Evolutionary conservation across 805 yeast genomes (phyloP).

Genomic region (Hanseniaspora hatyaiensis): DNA sequence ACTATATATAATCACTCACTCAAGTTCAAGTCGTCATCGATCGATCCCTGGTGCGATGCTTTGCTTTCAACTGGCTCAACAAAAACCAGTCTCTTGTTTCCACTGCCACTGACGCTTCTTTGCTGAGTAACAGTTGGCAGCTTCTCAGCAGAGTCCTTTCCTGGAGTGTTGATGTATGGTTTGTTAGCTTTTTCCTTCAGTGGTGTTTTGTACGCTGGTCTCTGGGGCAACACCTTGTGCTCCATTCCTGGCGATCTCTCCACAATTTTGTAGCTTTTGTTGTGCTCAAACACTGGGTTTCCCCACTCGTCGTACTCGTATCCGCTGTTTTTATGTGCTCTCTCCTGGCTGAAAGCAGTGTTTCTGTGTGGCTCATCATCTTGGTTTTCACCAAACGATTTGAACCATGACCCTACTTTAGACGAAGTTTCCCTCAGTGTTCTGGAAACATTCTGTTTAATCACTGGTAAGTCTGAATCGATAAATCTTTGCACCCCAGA

Average conservation of each 20-base stretch:
- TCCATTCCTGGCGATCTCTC: conserved; percentile 13
- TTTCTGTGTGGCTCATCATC: conserved; percentile 20
- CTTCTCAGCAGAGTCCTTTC: not conserved
- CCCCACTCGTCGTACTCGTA: conserved; percentile 15
- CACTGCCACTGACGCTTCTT: conserved; percentile 13
- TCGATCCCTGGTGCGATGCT: not conserved
- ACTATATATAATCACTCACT: conserved; percentile 10
- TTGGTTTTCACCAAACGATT: conserved; percentile 35
- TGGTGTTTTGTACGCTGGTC: conserved; percentile 1
- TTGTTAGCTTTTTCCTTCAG: not conserved
- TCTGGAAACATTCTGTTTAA: conserved; percentile 55
- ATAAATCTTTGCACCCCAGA: conserved; percentile 49
- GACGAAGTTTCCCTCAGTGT: conserved; percentile 72
- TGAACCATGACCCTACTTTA: conserved; percentile 69
- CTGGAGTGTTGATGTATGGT: conserved; percentile 14
- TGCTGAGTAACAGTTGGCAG: not conserved
- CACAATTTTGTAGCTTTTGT: conserved; percentile 10
- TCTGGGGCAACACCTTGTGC: conserved; percentile 8
- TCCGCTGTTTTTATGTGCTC: not conserved
- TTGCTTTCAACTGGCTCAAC: conserved; percentile 12
- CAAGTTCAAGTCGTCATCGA: conserved; percentile 16
- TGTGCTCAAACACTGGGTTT: conserved; percentile 7
- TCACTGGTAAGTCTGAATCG: conserved; percentile 43
- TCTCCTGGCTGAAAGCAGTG: too few species aligned
- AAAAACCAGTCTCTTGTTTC: conserved; percentile 15